phyloP scores from a whole-genome alignment of 352 stramenopile genomes.

The Pythium angustatum region DNA sequence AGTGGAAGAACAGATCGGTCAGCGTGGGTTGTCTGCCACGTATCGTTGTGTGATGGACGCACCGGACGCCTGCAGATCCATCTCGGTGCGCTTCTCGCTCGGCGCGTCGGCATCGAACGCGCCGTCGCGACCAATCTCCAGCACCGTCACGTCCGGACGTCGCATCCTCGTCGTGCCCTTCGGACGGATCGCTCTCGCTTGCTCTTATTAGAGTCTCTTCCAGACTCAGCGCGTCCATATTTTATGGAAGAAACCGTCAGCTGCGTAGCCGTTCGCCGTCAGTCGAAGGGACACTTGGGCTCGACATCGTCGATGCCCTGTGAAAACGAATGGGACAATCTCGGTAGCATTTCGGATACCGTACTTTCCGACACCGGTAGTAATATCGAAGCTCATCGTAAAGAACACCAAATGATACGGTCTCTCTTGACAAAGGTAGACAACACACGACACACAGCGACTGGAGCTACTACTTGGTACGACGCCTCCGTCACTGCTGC shows the following conservation, averaged over 20 bases:
- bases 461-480: slow-evolving; percentile 6
- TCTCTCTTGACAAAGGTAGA: too few relatives aligned
- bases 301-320: not conserved
- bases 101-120: slow-evolving; percentile 24
- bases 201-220: not conserved
- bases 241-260: slow-evolving; percentile 7
- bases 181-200: too few relatives aligned
- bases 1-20: not conserved
- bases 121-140: slow-evolving; percentile 30
- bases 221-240: not conserved
- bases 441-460: not conserved
- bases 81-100: slow-evolving; percentile 4
- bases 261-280: too few relatives aligned
- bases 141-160: slow-evolving; percentile 4
- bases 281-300: not conserved
- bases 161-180: too few relatives aligned
- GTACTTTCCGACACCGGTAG: too few relatives aligned
- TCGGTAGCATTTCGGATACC: too few relatives aligned
- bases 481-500: too few relatives aligned
- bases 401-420: too few relatives aligned
- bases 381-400: too few relatives aligned
- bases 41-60: not conserved
- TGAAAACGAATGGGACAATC: not conserved
- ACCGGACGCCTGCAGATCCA: slow-evolving; percentile 30
- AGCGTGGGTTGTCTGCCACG: not conserved